Conservation (phyloP, 129 eudicot genomes). For the Flaveria sonorensis region DNA sequence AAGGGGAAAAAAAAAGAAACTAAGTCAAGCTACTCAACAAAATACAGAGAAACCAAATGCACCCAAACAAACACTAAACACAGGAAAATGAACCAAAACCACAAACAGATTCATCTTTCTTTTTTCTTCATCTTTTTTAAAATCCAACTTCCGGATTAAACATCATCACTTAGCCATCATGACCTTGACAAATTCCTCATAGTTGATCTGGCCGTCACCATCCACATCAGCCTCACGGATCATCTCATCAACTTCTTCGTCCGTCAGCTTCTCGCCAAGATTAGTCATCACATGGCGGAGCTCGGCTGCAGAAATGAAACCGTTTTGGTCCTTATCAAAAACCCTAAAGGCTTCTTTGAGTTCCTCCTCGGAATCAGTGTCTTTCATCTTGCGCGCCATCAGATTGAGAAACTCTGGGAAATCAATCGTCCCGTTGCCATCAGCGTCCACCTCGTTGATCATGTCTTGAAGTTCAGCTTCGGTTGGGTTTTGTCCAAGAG, state of each 20-base stretch:
- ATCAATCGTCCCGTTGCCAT: slow-evolving; percentile 80
- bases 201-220: slow-evolving; percentile 87
- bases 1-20: slow-evolving; percentile 10
- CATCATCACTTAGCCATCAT: slow-evolving; percentile 87
- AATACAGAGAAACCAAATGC: slow-evolving; percentile 36
- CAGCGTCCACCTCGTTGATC: slow-evolving; percentile 87
- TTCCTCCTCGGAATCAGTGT: slow-evolving; percentile 82
- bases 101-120: slow-evolving; percentile 25
- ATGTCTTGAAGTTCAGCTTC: slow-evolving; percentile 80
- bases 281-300: slow-evolving; percentile 83
- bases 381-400: slow-evolving; percentile 84
- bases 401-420: slow-evolving; percentile 77
- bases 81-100: slow-evolving; percentile 41
- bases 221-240: slow-evolving; percentile 84
- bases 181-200: slow-evolving; percentile 82
- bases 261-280: slow-evolving; percentile 78
- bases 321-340: slow-evolving; percentile 75
- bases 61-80: slow-evolving; percentile 41
- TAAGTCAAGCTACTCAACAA: slow-evolving; percentile 40
- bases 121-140: background rate
- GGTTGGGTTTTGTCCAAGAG: slow-evolving; percentile 76
- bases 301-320: slow-evolving; percentile 77
- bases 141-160: slow-evolving; percentile 21
- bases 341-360: slow-evolving; percentile 77
- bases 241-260: slow-evolving; percentile 84